Evolutionary conservation across 192 early-diverging fungal genomes (phyloP), one percentile per base, ranked within the genome.

Genomic region (Rhizophagus clarus): DNA sequence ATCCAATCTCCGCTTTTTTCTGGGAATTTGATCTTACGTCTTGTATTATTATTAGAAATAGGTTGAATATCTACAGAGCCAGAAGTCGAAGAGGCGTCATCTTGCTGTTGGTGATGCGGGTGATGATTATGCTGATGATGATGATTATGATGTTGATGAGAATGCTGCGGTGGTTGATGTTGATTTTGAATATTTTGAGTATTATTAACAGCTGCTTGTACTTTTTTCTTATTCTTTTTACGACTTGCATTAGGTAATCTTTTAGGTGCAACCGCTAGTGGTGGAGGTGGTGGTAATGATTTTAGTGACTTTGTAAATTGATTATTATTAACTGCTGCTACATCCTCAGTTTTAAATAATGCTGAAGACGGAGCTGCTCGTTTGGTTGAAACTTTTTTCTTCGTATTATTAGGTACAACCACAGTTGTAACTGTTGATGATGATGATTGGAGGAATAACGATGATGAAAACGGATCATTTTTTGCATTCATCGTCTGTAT

Each of bases 191-290:
- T 61, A 40, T 62, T 62, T 61, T 62, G 51, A 62, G 11, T 70
- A 70, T 71, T 70, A n/a, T 70, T 72, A 4, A 17, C 11, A 51
- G 22, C 34, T 14, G 24, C 1, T 72, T 72, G 71, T 47, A 32
- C 2, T 68, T 79, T 79, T 49, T 79, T 79, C 63, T 79, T 79
- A 71, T 70, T 79, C 67, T 79, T 79, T 79, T 79, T 79, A 22
- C 68, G 64, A 12, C 40, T 28, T 60, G 77, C 66, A 79, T 79
- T 79, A n/a, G 67, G 77, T 14, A 61, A 22, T 24, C 77, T 29
- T 79, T 79, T 79, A 7, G 68, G 49, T 12, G 77, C 31, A n/a
- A 28, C 32, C 26, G 77, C 26, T 12, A 42, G 68, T 61, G 49
- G 31, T 60, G 51, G 42, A 40, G 40, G 63, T 24, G 15, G 24